Evolutionary conservation across 805 yeast genomes (phyloP).

Genomic region (Pichia sporocuriosa): DNA sequence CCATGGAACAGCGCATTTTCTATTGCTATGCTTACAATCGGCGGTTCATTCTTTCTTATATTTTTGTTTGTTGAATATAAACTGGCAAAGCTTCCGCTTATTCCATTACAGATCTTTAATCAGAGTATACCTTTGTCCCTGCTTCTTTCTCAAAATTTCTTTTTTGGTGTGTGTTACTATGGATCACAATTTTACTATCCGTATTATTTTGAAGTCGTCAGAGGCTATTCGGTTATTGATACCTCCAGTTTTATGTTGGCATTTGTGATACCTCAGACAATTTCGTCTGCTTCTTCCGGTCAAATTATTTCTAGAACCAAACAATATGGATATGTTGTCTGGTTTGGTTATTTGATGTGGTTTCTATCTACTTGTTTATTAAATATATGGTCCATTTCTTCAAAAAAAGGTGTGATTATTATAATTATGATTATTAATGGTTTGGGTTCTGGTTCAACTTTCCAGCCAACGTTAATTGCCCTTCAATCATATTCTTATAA

Average conservation of each 20-base stretch:
- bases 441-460: slow-evolving; percentile 41
- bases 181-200: slow-evolving; percentile 44
- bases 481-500: slow-evolving; percentile 45
- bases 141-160: slow-evolving; percentile 34
- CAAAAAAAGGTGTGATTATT: slow-evolving; percentile 32
- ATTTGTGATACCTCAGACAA: slow-evolving; percentile 37
- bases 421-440: slow-evolving; percentile 33
- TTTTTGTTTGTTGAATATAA: slow-evolving; percentile 48
- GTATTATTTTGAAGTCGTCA: slow-evolving; percentile 40
- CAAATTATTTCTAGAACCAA: slow-evolving; percentile 37
- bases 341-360: slow-evolving; percentile 36
- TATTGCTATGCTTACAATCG: slow-evolving; percentile 37
- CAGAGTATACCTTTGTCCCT: slow-evolving; percentile 30
- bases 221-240: slow-evolving; percentile 33
- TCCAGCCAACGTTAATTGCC: slow-evolving; percentile 53
- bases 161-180: slow-evolving; percentile 44
- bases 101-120: slow-evolving; percentile 40
- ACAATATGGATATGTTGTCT: slow-evolving; percentile 36
- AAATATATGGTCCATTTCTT: slow-evolving; percentile 22
- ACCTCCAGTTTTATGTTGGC: slow-evolving; percentile 39
- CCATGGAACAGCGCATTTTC: slow-evolving; percentile 45
- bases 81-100: slow-evolving; percentile 44
- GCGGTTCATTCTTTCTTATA: slow-evolving; percentile 33
- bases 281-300: slow-evolving; percentile 40
- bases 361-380: slow-evolving; percentile 32